Evolutionary conservation across 768 basidiomycete genomes (phyloP), one percentile per base, ranked within the genome.

Genomic region (Phallus indusiatus): DNA sequence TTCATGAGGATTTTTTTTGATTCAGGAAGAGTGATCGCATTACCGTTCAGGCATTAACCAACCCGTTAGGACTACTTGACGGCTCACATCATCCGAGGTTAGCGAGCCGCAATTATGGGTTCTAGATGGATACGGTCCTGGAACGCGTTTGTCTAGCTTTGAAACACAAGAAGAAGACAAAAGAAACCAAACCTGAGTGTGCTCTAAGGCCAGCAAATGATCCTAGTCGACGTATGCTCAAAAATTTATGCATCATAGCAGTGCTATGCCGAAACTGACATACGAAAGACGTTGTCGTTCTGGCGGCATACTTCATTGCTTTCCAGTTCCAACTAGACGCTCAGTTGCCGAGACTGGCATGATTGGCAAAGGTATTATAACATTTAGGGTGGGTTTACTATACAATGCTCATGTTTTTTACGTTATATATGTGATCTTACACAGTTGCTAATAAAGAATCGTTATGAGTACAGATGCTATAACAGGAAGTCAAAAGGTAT

Each of bases 11-110:
- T 33, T 35, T 14, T n/a, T 20, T 46, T 22, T 5, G n/a, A 28
- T 33, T 35, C 10, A 48, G 18, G 42, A 60, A 50, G 53, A 9
- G 47, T 58, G 55, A 65, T 69, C 64, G 61, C 74, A 79, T 72
- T 72, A 92, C 90, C 92, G 82, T 73, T 85, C 86, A 58, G 84
- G 81, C 64, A 88, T 83, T 60, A 95, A 74, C 85, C 87, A 90
- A 35, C 94, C 94, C 21, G 86, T 77, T 36, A 97, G 75, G 60
- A 86, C 78, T 61, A 94, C 90, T 60, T 67, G 67, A 17, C 72
- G 63, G 63, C 84, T 88, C 54, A 73, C 79, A 67, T 83, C 74
- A 22, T 68, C 65, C 35, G 75, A 65, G 60, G 77, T 73, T 59
- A 93, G 75, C 8, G 81, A 72, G 34, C 78, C 82, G 66, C 86